Percentiles rank a stretch among this genome's conserved stretches.
Conservation (phyloP, 108 stramenopile genomes). For the Pseudonitzschia delicatissima region DNA sequence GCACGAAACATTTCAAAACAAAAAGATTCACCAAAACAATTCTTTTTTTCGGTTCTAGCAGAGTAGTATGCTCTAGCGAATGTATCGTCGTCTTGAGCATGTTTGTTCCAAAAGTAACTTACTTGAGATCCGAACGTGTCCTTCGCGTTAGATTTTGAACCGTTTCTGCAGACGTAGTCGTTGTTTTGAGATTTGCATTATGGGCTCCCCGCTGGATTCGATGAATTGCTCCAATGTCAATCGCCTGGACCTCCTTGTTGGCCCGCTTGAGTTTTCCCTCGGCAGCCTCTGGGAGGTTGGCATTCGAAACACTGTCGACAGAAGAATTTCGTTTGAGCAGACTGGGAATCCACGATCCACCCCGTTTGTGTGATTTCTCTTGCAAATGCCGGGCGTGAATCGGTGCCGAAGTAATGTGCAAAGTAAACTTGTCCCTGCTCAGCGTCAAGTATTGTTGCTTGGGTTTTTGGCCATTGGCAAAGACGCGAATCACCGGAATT, state of each 20-base stretch:
- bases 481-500: constrained; percentile 53
- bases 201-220: constrained; percentile 69
- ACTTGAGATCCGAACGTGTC: neutral
- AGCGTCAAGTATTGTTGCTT: constrained; percentile 47
- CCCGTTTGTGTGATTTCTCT: too few species aligned
- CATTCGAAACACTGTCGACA: neutral
- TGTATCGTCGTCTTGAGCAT: neutral
- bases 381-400: too few species aligned
- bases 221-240: constrained; percentile 81
- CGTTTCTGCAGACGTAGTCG: constrained; percentile 41
- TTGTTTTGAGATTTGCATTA: neutral
- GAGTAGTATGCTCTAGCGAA: too few species aligned
- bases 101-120: too few species aligned
- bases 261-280: neutral
- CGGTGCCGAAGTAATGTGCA: constrained; percentile 38
- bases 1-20: too few species aligned
- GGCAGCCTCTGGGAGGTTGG: neutral
- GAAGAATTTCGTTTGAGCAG: neutral
- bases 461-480: constrained; percentile 57
- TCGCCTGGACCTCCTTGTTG: constrained; percentile 27
- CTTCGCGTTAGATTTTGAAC: constrained; percentile 35
- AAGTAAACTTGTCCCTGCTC: constrained; percentile 66
- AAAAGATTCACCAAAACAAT: too few species aligned
- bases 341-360: neutral
- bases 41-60: too few species aligned